Conservation (phyloP, 495 filamentous ascomycete species). For the Neurospora sp. region DNA sequence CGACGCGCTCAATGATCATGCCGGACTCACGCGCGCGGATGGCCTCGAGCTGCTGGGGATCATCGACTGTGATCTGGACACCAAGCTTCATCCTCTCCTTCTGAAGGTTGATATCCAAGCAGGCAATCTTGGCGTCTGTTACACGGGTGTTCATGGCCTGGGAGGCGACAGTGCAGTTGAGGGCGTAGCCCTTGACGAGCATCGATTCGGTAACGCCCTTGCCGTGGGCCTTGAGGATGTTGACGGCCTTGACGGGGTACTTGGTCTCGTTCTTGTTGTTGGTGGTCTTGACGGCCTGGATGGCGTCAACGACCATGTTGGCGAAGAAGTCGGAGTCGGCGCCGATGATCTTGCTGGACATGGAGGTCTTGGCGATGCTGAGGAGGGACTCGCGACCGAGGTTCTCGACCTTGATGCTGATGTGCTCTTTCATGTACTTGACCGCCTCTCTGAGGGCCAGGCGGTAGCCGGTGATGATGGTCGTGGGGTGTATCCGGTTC, state of each 20-base stretch:
- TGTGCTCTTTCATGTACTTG: slow-evolving; percentile 97
- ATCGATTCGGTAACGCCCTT: slow-evolving; percentile 84
- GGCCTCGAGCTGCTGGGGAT: slow-evolving; percentile 93
- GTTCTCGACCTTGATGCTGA: slow-evolving; percentile 86
- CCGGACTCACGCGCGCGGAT: slow-evolving; percentile 85
- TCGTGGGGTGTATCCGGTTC: slow-evolving; percentile 99
- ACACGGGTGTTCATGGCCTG: slow-evolving; percentile 96
- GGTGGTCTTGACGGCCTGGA: slow-evolving; percentile 85
- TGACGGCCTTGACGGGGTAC: slow-evolving; percentile 98
- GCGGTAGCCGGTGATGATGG: slow-evolving; percentile 96
- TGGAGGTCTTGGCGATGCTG: slow-evolving; percentile 96
- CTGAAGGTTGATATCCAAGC: slow-evolving; percentile 95
- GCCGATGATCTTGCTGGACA: slow-evolving; percentile 98
- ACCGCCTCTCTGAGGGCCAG: slow-evolving; percentile 93
- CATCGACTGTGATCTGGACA: slow-evolving; percentile 95
- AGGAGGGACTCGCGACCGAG: slow-evolving; percentile 82
- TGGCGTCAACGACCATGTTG: slow-evolving; percentile 93
- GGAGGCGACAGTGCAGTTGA: slow-evolving; percentile 98
- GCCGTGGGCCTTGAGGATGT: slow-evolving; percentile 95
- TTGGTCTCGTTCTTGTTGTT: slow-evolving; percentile 86
- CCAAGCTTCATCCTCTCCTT: slow-evolving; percentile 99
- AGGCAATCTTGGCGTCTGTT: slow-evolving; percentile 90
- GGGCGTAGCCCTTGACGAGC: slow-evolving; percentile 88
- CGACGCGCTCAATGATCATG: slow-evolving; percentile 88
- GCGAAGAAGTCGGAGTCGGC: slow-evolving; percentile 94